Evolutionary conservation across 2,329 filamentous ascomycete genomes (phyloP).

Genomic region (Alternaria longipes): DNA sequence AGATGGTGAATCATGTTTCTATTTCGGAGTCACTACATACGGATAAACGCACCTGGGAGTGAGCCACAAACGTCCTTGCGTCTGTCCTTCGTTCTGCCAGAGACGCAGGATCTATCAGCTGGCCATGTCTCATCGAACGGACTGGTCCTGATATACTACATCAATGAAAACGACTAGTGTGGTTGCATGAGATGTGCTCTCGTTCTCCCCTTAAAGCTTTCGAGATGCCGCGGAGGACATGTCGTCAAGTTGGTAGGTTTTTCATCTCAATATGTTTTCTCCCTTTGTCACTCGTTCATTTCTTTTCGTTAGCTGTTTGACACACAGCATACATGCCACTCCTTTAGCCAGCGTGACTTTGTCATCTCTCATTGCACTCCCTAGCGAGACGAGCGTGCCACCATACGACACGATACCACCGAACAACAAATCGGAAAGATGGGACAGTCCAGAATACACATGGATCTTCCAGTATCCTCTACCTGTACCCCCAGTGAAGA

Average conservation of each 20-base stretch:
- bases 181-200: background rate
- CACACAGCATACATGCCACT: constrained; percentile 6
- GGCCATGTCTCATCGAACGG: constrained; percentile 13
- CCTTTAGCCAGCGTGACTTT: constrained; percentile 13
- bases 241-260: background rate
- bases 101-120: constrained; percentile 6
- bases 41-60: constrained; percentile 7
- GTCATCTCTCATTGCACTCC: background rate
- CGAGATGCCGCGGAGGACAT: background rate
- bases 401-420: constrained; percentile 10
- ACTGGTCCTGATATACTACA: constrained; percentile 4
- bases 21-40: constrained; percentile 8
- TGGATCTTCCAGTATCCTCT: constrained; percentile 55
- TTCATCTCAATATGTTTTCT: constrained; percentile 17
- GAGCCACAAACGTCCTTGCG: constrained; percentile 11
- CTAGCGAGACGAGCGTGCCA: constrained; percentile 3
- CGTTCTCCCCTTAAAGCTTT: constrained; percentile 9
- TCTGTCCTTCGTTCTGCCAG: constrained; percentile 10
- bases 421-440: constrained; percentile 21
- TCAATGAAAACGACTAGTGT: constrained; percentile 4
- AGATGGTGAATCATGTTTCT: constrained; percentile 9
- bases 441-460: constrained; percentile 50
- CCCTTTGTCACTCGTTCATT: constrained; percentile 11
- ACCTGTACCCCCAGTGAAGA: constrained; percentile 57
- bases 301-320: constrained; percentile 10